These are phyloP conservation scores for Microsporum ferrugineum DNA, from an alignment of 2,329 filamentous ascomycete genomes.

Conservation along the genomic window DNA sequence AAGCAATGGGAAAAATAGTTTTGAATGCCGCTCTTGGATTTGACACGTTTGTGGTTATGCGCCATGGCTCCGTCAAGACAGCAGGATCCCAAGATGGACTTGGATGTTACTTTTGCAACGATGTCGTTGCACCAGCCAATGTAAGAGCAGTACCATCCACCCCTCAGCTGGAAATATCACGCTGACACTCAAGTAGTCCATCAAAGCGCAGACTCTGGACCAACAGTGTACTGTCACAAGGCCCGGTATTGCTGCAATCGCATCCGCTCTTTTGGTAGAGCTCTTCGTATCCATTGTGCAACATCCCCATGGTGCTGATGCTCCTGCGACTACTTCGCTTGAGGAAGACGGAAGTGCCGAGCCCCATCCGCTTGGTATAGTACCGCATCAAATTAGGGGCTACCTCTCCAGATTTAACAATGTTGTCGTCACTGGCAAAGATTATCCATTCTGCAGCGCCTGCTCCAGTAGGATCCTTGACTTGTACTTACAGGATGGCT, in stretches of 20 bases:
- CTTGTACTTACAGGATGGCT: constrained; percentile 44
- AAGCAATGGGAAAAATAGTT: constrained; percentile 83
- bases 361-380: constrained; percentile 40
- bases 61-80: constrained; percentile 61
- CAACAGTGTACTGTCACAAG: constrained; percentile 97
- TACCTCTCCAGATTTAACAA: constrained; percentile 51
- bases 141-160: constrained; percentile 45
- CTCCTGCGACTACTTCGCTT: constrained; percentile 27
- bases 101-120: constrained; percentile 97
- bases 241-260: constrained; percentile 82
- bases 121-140: constrained; percentile 87
- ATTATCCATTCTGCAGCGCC: constrained; percentile 52
- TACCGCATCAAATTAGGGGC: constrained; percentile 54
- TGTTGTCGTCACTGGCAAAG: constrained; percentile 44
- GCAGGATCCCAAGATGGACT: constrained; percentile 53
- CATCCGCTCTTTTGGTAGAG: constrained; percentile 82
- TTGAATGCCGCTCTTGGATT: constrained; percentile 95
- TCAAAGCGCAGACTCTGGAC: constrained; percentile 89
- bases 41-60: constrained; percentile 94
- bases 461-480: constrained; percentile 46
- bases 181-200: constrained; percentile 42
- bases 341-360: constrained; percentile 30
- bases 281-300: constrained; percentile 78
- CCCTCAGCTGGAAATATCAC: not conserved
- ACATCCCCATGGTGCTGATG: constrained; percentile 50